phyloP scores from a whole-genome alignment of 2,329 filamentous ascomycete genomes.

The Mollisia scopiformis region DNA sequence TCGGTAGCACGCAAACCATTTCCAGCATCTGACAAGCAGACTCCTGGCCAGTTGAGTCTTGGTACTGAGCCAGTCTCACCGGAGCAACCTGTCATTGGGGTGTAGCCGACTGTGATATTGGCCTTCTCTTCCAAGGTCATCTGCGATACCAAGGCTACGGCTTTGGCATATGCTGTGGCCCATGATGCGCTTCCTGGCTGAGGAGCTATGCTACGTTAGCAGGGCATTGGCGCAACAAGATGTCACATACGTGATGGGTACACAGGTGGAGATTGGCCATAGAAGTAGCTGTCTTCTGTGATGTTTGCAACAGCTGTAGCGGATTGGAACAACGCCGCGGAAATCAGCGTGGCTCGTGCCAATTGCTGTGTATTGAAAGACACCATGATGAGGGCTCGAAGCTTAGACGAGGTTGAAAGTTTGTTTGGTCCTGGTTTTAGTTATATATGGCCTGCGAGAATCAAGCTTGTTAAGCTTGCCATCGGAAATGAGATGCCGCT shows the following conservation, averaged over 20 bases:
- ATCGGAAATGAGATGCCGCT: background rate
- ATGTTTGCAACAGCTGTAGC: background rate
- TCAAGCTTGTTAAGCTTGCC: background rate
- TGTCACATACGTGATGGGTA: constrained; percentile 38
- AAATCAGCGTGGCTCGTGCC: background rate
- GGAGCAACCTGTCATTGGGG: constrained; percentile 37
- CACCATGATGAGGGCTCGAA: background rate
- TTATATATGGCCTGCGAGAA: no score
- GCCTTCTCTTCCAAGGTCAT: constrained; percentile 32
- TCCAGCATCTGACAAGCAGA: constrained; percentile 73
- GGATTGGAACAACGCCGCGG: background rate
- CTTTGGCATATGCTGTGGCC: constrained; percentile 71
- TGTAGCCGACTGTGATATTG: constrained; percentile 58
- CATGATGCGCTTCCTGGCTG: constrained; percentile 46
- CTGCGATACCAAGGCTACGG: constrained; percentile 65
- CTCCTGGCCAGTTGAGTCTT: no score
- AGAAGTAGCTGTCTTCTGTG: constrained; percentile 36
- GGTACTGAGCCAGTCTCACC: constrained; percentile 56
- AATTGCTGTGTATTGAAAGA: background rate
- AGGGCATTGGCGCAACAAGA: no score
- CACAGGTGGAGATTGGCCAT: constrained; percentile 41
- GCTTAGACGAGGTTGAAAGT: background rate
- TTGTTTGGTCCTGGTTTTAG: background rate
- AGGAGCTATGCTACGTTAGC: no score
- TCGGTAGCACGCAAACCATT: constrained; percentile 67